Base-by-base conservation (phyloP, 176 grass and related monocot genomes). In the Rhipidocladum racemiflorum region DNA sequence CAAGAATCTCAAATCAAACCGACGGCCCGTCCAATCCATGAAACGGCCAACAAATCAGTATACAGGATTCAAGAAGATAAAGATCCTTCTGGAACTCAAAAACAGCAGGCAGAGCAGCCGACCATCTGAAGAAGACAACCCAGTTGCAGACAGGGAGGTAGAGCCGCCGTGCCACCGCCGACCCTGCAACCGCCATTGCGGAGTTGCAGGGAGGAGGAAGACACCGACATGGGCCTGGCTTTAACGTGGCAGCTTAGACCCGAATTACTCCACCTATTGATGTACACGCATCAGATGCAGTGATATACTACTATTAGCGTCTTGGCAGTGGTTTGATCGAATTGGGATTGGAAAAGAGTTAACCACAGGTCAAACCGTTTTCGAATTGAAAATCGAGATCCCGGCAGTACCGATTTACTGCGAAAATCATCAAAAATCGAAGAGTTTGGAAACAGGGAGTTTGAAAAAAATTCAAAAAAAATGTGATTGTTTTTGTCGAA, bases 71-170 rank as follows among this genome's bases (percentile, higher is more conserved):
- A 48, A 16, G 7, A 75, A 76, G 35, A 0, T 9, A 6, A 12
- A 61, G 64, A 78, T 78, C 84, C 53, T 23, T 23, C 6, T 21
- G 18, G 50, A 21, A 53, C 18, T 53, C 34, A 20, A 57, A n/a
- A 28, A 1, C 10, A 59, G 46, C 44, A 25, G 32, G 36, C 21
- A 1, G 20, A 2, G 23, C 12, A 6, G 49, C 48, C 34, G 16
- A 89, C 82, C 87, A 89, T 80, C 87, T 76, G 76, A 5, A 25
- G 81, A 89, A 89, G 76, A 89, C 87, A 56, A 45, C 80, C 80
- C 86, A 88, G 80, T 88, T 83, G 74, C 85, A 89, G 30, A 42
- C 20, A 50, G 81, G 49, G 40, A 89, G 76, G 81, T 89, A 89
- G 51, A 84, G 18, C 40, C 87, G 76, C 76, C 2, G 32, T 34